A percentile compares a stretch with the other conserved stretches of the same genome.
Conservation (phyloP, 768 basidiomycete genomes). For the Termitomyces heimii region DNA sequence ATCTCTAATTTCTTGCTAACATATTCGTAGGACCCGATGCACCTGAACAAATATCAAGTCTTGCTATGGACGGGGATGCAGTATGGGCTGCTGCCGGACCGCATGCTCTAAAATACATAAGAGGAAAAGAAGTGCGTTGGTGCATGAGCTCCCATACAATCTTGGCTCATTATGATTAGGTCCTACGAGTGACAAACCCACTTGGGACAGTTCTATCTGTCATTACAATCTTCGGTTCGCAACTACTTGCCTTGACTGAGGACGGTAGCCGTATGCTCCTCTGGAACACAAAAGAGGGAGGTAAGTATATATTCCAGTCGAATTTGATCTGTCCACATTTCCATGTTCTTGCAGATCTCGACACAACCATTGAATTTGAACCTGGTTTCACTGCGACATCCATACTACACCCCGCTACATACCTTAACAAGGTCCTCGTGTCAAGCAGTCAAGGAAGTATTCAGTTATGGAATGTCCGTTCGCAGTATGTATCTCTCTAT, state of each 20-base stretch:
- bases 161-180: constrained; percentile 28
- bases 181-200: constrained; percentile 57
- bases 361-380: constrained; percentile 73
- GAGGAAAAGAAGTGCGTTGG: constrained; percentile 76
- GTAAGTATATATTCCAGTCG: constrained; percentile 21
- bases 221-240: constrained; percentile 75
- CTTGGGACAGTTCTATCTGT: constrained; percentile 53
- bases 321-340: constrained; percentile 4
- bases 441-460: constrained; percentile 75
- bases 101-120: constrained; percentile 67
- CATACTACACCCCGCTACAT: constrained; percentile 91
- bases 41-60: constrained; percentile 60
- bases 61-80: constrained; percentile 81
- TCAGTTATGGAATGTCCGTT: constrained; percentile 92
- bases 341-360: constrained; percentile 41
- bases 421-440: constrained; percentile 91
- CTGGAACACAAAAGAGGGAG: constrained; percentile 64
- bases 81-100: constrained; percentile 77
- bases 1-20: not conserved
- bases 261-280: constrained; percentile 71
- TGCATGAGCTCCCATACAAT: constrained; percentile 5
- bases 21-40: constrained; percentile 69
- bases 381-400: constrained; percentile 78
- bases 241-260: constrained; percentile 74
- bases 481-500: constrained; percentile 45